Evolutionary conservation across 2,329 filamentous ascomycete species (phyloP).

Genomic region (Teratosphaeria epicoccoides): DNA sequence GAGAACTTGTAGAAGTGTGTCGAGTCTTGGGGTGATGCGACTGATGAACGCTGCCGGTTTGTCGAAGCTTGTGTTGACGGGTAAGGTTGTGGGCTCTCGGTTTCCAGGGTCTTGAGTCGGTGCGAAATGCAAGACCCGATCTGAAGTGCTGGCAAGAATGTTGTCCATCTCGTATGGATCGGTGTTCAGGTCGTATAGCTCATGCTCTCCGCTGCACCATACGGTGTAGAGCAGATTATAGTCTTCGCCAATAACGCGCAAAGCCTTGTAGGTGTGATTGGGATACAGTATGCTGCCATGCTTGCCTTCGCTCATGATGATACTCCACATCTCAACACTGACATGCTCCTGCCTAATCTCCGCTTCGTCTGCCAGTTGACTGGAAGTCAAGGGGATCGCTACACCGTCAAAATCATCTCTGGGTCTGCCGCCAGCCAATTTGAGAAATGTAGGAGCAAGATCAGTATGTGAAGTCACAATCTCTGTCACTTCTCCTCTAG

Average conservation of each 20-base stretch:
- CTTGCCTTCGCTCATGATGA: constrained; percentile 24
- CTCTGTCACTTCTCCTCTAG: constrained; percentile 17
- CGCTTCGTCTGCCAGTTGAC: constrained; percentile 4
- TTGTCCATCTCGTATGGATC: constrained; percentile 18
- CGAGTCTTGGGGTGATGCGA: constrained; percentile 18
- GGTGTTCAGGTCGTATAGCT: constrained; percentile 46
- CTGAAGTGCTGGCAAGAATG: constrained; percentile 1
- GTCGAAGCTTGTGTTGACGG: background rate
- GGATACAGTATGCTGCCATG: constrained; percentile 17
- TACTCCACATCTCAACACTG: constrained; percentile 33
- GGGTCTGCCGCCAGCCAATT: constrained; percentile 20
- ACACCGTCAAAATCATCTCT: constrained; percentile 27
- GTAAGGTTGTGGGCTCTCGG: background rate
- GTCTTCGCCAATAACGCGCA: constrained; percentile 16
- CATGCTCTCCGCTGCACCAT: constrained; percentile 58
- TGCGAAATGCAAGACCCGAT: background rate
- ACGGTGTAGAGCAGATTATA: constrained; percentile 58
- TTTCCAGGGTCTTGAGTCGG: background rate
- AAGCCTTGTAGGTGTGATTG: constrained; percentile 25
- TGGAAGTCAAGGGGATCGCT: constrained; percentile 23
- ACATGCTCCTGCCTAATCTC: constrained; percentile 24
- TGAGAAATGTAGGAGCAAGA: constrained; percentile 29
- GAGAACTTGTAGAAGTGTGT: constrained; percentile 24
- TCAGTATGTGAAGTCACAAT: constrained; percentile 31
- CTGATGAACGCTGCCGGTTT: background rate